Percentiles rank a stretch among this genome's conserved stretches.
Evolutionary conservation across 169 alveolate species (phyloP).

Genomic region (Plasmodium blacklocki): DNA sequence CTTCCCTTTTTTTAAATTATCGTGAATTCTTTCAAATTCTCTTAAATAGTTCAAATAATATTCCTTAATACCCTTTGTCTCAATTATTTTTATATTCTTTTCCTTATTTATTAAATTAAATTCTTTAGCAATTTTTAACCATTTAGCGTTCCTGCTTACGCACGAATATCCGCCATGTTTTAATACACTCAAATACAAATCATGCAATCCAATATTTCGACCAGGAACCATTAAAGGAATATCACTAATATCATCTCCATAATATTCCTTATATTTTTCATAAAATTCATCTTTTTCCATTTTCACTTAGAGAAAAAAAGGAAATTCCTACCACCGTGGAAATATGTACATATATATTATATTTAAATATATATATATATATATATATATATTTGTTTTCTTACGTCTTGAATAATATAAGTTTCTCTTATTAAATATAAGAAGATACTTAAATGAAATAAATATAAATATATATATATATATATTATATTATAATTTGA

Average conservation of each 20-base stretch:
- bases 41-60: constrained; percentile 70
- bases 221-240: constrained; percentile 39
- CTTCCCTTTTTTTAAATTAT: constrained; percentile 67
- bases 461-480: too few species aligned
- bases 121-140: constrained; percentile 74
- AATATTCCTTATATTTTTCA: constrained; percentile 52
- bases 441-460: too few species aligned
- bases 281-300: constrained; percentile 70
- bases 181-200: constrained; percentile 51
- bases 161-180: constrained; percentile 75
- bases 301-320: neutral
- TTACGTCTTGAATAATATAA: too few species aligned
- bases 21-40: constrained; percentile 75
- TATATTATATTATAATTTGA: too few species aligned
- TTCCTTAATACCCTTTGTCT: constrained; percentile 42
- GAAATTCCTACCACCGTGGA: neutral
- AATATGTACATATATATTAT: neutral
- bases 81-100: constrained; percentile 52
- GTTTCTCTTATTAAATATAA: too few species aligned
- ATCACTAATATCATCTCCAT: constrained; percentile 19
- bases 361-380: too few species aligned
- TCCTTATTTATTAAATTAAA: constrained; percentile 69
- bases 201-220: constrained; percentile 40
- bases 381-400: too few species aligned
- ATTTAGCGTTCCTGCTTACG: constrained; percentile 70